Evolutionary conservation across 225 moss, liverwort and hornwort species (phyloP).

Genomic region (Sphagnum contortum): DNA sequence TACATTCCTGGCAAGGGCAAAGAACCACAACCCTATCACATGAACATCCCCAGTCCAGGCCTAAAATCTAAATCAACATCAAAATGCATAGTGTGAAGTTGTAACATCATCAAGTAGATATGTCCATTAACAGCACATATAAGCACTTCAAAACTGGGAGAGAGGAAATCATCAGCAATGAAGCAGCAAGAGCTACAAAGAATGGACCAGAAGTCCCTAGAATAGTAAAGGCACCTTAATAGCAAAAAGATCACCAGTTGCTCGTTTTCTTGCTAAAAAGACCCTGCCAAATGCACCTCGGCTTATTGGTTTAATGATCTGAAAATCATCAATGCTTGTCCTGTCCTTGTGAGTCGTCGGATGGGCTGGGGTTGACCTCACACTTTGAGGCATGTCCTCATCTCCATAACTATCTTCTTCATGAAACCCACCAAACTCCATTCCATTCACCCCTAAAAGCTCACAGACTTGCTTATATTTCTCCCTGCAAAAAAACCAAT

Average conservation of each 20-base stretch:
- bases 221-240: slow-evolving; percentile 53
- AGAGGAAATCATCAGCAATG: too few species aligned
- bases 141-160: too few species aligned
- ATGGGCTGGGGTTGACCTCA: slow-evolving; percentile 74
- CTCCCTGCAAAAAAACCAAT: slow-evolving; percentile 51
- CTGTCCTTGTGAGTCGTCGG: slow-evolving; percentile 74
- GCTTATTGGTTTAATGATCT: slow-evolving; percentile 98
- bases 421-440: slow-evolving; percentile 34
- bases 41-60: too few species aligned
- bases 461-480: slow-evolving; percentile 70
- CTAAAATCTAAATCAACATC: too few species aligned
- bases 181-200: too few species aligned
- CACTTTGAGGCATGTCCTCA: slow-evolving; percentile 62
- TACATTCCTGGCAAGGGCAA: too few species aligned
- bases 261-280: slow-evolving; percentile 88
- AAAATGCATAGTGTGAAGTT: too few species aligned
- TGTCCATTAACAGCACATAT: too few species aligned
- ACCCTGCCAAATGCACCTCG: slow-evolving; percentile 98
- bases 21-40: too few species aligned
- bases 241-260: slow-evolving; percentile 95
- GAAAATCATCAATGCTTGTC: slow-evolving; percentile 94
- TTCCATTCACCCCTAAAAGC: slow-evolving; percentile 53
- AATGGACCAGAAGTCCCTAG: too few species aligned
- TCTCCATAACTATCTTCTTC: slow-evolving; percentile 56
- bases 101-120: too few species aligned